Evolutionary conservation across 768 basidiomycete genomes (phyloP).

Genomic region (Heimioporus sp.): DNA sequence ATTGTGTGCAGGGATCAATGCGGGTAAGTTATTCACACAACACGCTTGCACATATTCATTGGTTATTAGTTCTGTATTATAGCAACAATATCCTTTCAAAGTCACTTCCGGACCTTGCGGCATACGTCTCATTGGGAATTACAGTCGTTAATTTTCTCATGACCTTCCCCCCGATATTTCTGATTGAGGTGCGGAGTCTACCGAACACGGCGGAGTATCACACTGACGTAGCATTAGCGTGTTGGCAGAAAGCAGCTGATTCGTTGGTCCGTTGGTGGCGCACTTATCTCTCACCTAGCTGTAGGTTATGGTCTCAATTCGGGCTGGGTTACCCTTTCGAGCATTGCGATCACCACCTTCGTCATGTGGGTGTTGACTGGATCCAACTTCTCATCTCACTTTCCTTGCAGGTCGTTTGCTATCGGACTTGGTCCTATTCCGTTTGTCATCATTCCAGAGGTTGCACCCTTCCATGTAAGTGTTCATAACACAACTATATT

Average conservation of each 20-base stretch:
- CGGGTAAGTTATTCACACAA: slow-evolving; percentile 40
- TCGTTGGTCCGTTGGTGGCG: slow-evolving; percentile 62
- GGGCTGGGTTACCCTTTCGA: slow-evolving; percentile 58
- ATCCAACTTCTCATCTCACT: neutral
- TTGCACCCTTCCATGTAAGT: slow-evolving; percentile 77
- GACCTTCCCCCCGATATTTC: slow-evolving; percentile 79
- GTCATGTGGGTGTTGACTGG: slow-evolving; percentile 57
- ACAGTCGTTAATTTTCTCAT: slow-evolving; percentile 76
- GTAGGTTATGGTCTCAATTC: slow-evolving; percentile 73
- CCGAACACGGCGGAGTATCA: neutral
- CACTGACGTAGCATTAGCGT: slow-evolving; percentile 41
- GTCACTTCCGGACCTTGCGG: slow-evolving; percentile 73
- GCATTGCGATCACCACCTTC: slow-evolving; percentile 73
- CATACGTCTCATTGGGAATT: slow-evolving; percentile 82
- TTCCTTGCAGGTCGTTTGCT: slow-evolving; percentile 68
- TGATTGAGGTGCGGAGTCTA: slow-evolving; percentile 64
- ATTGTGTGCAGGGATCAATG: slow-evolving; percentile 62
- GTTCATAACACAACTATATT: neutral
- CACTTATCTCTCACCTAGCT: slow-evolving; percentile 58
- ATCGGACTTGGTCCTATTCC: slow-evolving; percentile 90
- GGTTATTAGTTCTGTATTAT: slow-evolving; percentile 74
- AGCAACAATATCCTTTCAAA: slow-evolving; percentile 84
- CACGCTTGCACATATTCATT: slow-evolving; percentile 1
- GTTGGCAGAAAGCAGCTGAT: slow-evolving; percentile 73
- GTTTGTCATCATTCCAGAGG: slow-evolving; percentile 89